Evolutionary conservation across 768 basidiomycete species (phyloP), one percentile per base, ranked within the genome.

Genomic region (Phaffia australis): DNA sequence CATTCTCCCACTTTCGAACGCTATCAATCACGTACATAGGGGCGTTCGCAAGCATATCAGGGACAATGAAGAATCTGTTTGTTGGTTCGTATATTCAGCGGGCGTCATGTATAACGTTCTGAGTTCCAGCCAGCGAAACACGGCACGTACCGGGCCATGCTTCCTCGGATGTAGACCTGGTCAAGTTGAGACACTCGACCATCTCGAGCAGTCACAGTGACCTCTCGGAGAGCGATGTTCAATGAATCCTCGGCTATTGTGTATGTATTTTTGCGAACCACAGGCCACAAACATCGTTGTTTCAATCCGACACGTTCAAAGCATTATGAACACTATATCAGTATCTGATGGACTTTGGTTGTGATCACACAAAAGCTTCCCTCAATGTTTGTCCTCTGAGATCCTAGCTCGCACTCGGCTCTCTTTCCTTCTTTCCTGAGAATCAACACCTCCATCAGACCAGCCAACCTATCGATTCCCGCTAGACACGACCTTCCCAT

Each of bases 1-100:
- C 15, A 42, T 42, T 56, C 30, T 30, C 49, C 55, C 18, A 19
- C 6, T 23, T 46, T 54, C n/a, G 9, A 14, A 23, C 51, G 23
- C 21, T n/a, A 51, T 48, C 19, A 19, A 50, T 14, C 47, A 80
- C 88, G 76, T 75, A 93, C 95, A 99, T 99, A 23, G 95, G 95
- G 18, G 95, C 95, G 76, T 98, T 98, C 76, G 97, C 89, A 71
- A 99, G 80, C 89, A 99, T 97, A 78, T 98, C 95, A 64, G 95
- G 95, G 25, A 99, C 95, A 76, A 98, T 97, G 79, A 98, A 94
- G 81, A 95, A 98, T 71, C 95, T 72, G 66, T 73, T 72, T 72
- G 83, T 71, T 50, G 6, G 30, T 48, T 15, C 23, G 16, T 3
- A 16, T 29, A 7, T 63, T 46, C 27, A 21, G 23, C 32, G 27